Percentiles rank a stretch among this genome's conserved stretches.
phyloP scores from a whole-genome alignment of 306 rosid species.

The Aeschynomene evenia region DNA sequence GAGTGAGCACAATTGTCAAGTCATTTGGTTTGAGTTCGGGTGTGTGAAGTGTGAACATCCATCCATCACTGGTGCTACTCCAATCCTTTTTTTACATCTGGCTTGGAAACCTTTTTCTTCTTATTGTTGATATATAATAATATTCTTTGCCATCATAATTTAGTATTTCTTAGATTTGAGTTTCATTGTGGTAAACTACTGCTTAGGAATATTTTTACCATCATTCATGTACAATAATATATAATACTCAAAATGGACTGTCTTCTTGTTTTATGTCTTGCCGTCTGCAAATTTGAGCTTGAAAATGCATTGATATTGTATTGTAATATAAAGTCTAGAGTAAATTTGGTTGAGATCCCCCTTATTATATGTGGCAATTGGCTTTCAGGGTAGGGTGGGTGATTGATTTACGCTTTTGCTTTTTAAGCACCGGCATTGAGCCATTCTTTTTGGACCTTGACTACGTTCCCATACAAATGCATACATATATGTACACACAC shows the following conservation, averaged over 20 bases:
- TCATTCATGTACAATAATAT: conserved; percentile 3
- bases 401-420: not conserved
- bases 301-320: conserved; percentile 17
- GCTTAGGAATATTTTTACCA: conserved; percentile 23
- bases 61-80: not conserved
- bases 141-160: conserved; percentile 17
- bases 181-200: conserved; percentile 18
- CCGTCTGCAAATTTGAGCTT: not conserved
- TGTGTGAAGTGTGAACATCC: too few relatives aligned
- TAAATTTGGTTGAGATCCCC: not conserved
- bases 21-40: conserved; percentile 78
- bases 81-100: conserved; percentile 25
- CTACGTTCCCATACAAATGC: not conserved
- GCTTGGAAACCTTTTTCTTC: not conserved
- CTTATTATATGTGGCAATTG: too few relatives aligned
- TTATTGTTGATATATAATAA: not conserved
- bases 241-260: conserved; percentile 3
- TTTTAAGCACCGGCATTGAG: not conserved
- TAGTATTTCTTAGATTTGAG: conserved; percentile 19
- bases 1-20: conserved; percentile 89
- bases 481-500: too few relatives aligned
- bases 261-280: not conserved
- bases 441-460: not conserved
- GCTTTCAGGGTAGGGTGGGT: not conserved
- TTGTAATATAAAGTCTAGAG: not conserved